Conservation (phyloP, 768 basidiomycete genomes). For the Mycena pura region DNA sequence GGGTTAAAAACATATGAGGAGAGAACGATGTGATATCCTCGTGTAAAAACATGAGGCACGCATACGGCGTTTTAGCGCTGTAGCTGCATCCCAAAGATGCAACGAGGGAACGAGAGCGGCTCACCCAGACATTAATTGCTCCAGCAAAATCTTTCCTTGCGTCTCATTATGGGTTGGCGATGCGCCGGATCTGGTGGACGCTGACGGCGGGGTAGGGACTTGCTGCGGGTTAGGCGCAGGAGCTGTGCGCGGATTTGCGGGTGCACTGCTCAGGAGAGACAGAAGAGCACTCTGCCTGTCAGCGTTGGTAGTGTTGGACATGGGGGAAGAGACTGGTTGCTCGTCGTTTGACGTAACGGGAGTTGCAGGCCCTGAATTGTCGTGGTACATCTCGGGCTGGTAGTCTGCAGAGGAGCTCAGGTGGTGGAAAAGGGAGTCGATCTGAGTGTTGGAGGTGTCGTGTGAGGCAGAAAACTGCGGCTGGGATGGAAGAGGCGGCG, state of each 20-base stretch:
- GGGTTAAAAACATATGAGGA: slow-evolving; percentile 30
- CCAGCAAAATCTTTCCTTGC: slow-evolving; percentile 77
- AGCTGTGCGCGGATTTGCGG: slow-evolving; percentile 36
- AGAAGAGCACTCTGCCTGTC: slow-evolving; percentile 82
- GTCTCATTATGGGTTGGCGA: slow-evolving; percentile 66
- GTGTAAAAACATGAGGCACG: slow-evolving; percentile 35
- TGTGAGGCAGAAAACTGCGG: slow-evolving; percentile 42
- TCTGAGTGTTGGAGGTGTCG: slow-evolving; percentile 60
- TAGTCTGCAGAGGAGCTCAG: slow-evolving; percentile 51
- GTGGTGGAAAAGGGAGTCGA: slow-evolving; percentile 74
- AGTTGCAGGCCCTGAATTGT: slow-evolving; percentile 43
- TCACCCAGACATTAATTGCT: slow-evolving; percentile 85
- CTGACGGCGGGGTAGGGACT: slow-evolving; percentile 73
- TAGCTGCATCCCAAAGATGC: slow-evolving; percentile 3
- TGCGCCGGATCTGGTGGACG: slow-evolving; percentile 60
- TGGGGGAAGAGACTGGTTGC: slow-evolving; percentile 46
- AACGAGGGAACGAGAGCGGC: slow-evolving; percentile 37
- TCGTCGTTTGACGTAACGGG: slow-evolving; percentile 56
- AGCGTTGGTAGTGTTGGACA: slow-evolving; percentile 49
- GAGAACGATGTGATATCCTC: slow-evolving; percentile 35
- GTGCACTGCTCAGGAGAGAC: slow-evolving; percentile 65
- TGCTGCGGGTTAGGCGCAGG: slow-evolving; percentile 55
- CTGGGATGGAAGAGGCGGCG: slow-evolving; percentile 52
- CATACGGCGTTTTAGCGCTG: slow-evolving; percentile 22
- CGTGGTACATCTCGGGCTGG: slow-evolving; percentile 40